A percentile compares a stretch with the other conserved stretches of the same genome.
phyloP scores from a whole-genome alignment of 768 basidiomycete species.

The Boletellus ananiceps region DNA sequence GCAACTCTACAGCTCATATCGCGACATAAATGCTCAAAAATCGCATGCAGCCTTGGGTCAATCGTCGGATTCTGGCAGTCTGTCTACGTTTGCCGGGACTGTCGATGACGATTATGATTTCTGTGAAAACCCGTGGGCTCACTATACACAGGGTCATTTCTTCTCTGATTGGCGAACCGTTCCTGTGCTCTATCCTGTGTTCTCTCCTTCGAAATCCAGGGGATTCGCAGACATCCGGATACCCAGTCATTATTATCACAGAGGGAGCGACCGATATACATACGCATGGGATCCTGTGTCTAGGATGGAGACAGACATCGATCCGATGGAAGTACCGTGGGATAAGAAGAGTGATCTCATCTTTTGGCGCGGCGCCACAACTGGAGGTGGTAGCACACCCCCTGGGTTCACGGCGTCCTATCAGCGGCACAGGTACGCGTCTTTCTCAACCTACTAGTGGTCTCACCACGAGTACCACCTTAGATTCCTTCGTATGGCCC shows the following conservation, averaged over 20 bases:
- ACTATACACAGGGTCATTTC: conserved; percentile 88
- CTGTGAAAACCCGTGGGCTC: conserved; percentile 78
- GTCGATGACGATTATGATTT: conserved; percentile 72
- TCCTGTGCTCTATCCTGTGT: conserved; percentile 84
- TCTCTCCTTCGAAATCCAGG: conserved; percentile 83
- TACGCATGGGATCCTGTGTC: conserved; percentile 87
- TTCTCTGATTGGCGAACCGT: conserved; percentile 96
- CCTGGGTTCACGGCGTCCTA: conserved; percentile 78
- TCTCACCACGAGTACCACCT: neutral
- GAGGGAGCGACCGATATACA: conserved; percentile 74
- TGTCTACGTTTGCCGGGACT: conserved; percentile 58
- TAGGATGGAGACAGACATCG: conserved; percentile 66
- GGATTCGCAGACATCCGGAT: conserved; percentile 91
- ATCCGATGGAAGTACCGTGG: conserved; percentile 88
- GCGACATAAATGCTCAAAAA: conserved; percentile 38
- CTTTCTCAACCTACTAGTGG: conserved; percentile 2
- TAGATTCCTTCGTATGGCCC: conserved; percentile 76
- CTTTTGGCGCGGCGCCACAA: conserved; percentile 95
- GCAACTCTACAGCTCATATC: conserved; percentile 74
- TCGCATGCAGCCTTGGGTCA: conserved; percentile 26
- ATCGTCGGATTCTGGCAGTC: conserved; percentile 36
- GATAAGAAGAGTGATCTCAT: conserved; percentile 80
- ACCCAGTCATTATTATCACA: conserved; percentile 95
- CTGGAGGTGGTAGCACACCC: conserved; percentile 88
- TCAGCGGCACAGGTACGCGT: conserved; percentile 73